phyloP scores from a whole-genome alignment of 768 basidiomycete species.

The Lactarius hengduanensis region DNA sequence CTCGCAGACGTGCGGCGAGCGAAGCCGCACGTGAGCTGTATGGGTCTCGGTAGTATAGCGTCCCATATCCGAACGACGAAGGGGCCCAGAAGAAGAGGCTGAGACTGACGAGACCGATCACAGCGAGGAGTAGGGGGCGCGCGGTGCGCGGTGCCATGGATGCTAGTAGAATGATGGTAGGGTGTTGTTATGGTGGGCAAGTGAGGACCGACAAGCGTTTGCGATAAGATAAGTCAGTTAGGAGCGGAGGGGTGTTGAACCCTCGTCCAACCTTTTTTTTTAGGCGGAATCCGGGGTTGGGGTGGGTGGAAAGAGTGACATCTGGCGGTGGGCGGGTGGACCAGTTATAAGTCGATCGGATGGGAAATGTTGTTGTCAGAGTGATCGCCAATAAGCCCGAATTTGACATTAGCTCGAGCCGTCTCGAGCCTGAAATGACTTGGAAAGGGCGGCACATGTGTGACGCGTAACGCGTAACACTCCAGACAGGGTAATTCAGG shows the following conservation, averaged over 20 bases:
- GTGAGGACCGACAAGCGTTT: neutral
- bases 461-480: too few species aligned
- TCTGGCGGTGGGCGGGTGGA: neutral
- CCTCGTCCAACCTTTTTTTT: neutral
- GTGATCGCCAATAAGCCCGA: too few species aligned
- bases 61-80: neutral
- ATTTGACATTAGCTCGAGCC: too few species aligned
- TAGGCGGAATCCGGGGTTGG: neutral
- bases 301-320: neutral
- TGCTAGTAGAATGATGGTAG: neutral
- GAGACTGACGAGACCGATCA: neutral
- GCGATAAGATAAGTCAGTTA: neutral
- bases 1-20: neutral
- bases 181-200: neutral
- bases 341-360: neutral
- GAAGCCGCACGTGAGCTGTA: neutral
- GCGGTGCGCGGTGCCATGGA: slow-evolving; percentile 15
- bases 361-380: too few species aligned
- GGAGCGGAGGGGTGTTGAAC: slow-evolving; percentile 2
- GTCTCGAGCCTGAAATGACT: too few species aligned
- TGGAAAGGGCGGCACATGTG: too few species aligned
- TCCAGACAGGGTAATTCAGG: too few species aligned
- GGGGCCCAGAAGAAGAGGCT: slow-evolving; percentile 15
- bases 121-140: slow-evolving; percentile 4
- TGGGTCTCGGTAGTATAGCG: neutral